A percentile compares a stretch with the other conserved stretches of the same genome.
Conservation (phyloP, 2,329 filamentous ascomycete genomes). For the Nigrospora osmanthi region DNA sequence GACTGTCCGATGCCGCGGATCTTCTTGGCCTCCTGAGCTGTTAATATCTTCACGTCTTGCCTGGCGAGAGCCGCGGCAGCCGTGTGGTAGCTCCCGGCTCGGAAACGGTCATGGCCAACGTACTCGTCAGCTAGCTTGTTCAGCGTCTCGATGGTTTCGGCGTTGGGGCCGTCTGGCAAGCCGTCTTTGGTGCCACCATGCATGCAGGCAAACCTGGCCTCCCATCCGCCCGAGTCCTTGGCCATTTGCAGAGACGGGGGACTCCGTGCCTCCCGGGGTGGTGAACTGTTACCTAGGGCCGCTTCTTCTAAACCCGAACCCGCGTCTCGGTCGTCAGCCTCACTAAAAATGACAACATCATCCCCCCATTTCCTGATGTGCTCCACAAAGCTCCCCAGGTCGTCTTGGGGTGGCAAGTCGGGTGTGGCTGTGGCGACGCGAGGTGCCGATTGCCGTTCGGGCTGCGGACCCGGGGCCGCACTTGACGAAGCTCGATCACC, state of each 20-base stretch:
- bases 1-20: constrained; percentile 65
- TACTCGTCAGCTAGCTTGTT: constrained; percentile 77
- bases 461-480: too few relatives aligned
- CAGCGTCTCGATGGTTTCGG: constrained; percentile 65
- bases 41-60: constrained; percentile 55
- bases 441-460: too few relatives aligned
- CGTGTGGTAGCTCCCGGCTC: constrained; percentile 66
- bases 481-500: too few relatives aligned
- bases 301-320: too few relatives aligned
- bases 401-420: too few relatives aligned
- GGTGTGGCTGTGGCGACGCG: too few relatives aligned
- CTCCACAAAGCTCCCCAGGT: too few relatives aligned
- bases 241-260: constrained; percentile 3
- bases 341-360: too few relatives aligned
- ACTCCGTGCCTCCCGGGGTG: constrained; percentile 13
- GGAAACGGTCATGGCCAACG: constrained; percentile 66
- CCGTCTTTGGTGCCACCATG: constrained; percentile 37
- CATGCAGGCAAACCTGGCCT: constrained; percentile 48
- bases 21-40: constrained; percentile 58
- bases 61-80: constrained; percentile 66
- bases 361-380: too few relatives aligned
- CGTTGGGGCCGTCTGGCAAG: constrained; percentile 58
- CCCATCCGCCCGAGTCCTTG: constrained; percentile 17
- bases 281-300: too few relatives aligned
- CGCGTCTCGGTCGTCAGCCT: too few relatives aligned